Evolutionary conservation across 2,329 filamentous ascomycete genomes (phyloP).

Genomic region (Alternaria sp.): DNA sequence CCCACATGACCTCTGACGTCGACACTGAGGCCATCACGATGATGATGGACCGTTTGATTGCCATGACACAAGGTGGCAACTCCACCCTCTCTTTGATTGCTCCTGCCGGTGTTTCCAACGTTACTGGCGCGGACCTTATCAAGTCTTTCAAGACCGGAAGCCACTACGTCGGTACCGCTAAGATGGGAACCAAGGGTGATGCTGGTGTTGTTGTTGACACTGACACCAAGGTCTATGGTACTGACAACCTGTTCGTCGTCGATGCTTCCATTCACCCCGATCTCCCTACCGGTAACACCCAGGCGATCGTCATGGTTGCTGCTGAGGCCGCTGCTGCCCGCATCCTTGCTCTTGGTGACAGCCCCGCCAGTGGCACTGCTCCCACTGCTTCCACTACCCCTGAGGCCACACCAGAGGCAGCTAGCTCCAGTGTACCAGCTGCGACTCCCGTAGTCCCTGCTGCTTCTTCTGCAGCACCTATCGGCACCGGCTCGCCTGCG

Average conservation of each 20-base stretch:
- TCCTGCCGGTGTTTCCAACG: slow-evolving; percentile 50
- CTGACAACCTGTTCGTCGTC: slow-evolving; percentile 56
- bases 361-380: slow-evolving; percentile 24
- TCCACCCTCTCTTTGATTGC: slow-evolving; percentile 47
- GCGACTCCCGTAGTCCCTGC: not conserved
- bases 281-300: slow-evolving; percentile 73
- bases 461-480: slow-evolving; percentile 8
- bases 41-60: slow-evolving; percentile 57
- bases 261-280: slow-evolving; percentile 67
- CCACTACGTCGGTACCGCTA: slow-evolving; percentile 63
- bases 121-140: slow-evolving; percentile 49
- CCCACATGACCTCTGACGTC: slow-evolving; percentile 61
- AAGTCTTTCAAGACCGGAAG: slow-evolving; percentile 39
- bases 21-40: slow-evolving; percentile 52
- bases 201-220: slow-evolving; percentile 52
- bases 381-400: slow-evolving; percentile 4
- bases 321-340: slow-evolving; percentile 67
- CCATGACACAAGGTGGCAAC: slow-evolving; percentile 40
- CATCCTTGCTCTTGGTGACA: slow-evolving; percentile 55
- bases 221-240: slow-evolving; percentile 55
- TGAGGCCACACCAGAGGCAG: slow-evolving; percentile 7
- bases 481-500: slow-evolving; percentile 1
- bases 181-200: slow-evolving; percentile 56
- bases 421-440: slow-evolving; percentile 5
- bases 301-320: slow-evolving; percentile 69